Base-by-base conservation (phyloP, 2,329 filamentous ascomycete species). In the Stachybotrys elegans region DNA sequence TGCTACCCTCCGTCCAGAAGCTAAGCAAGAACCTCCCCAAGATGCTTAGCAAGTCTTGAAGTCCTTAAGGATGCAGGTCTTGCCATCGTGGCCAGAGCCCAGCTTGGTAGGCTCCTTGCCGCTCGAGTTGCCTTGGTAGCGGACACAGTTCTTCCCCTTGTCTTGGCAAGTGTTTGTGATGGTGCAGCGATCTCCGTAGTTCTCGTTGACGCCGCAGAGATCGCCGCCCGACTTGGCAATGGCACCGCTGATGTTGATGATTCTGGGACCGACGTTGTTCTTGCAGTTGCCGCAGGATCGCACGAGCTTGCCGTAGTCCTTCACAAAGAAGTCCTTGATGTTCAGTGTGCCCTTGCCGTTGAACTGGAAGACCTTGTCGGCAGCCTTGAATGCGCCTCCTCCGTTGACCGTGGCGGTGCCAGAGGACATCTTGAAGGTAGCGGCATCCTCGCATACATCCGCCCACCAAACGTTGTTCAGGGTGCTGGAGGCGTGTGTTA, bases 231-330 rank as follows among this genome's bases (percentile, higher is more conserved):
- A n/a, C 38, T 40, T 40, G 22, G 38, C 38, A 29, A 40, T 40
- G 38, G 29, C 38, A 16, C 23, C 23, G 22, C 29, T 40, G 38
- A 40, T 40, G 38, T 40, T 40, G 38, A 40, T 40, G 38, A 27
- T 40, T 3, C 38, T 22, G 7, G 38, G 38, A 8, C 38, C 38
- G 38, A 22, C 38, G 23, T 40, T 40, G 38, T 17, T 17, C 54
- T 76, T 78, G 57, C 76, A 80, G 49, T 78, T 79, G 4, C 67
- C 67, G 52, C 76, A 79, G 4, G 76, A 75, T 11, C 62, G 59
- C 16, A 72, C 63, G 1, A 73, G 78, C 50, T 79, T 78, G 20
- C 61, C 70, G 51, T 79, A 75, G 1, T 56, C 41, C 43, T 48
- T 51, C 34, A 40, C 38, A 23, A 40, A 40, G 38, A 40, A 40